Evolutionary conservation across 441 rosid species (phyloP).

Genomic region (Macaranga tanarius): DNA sequence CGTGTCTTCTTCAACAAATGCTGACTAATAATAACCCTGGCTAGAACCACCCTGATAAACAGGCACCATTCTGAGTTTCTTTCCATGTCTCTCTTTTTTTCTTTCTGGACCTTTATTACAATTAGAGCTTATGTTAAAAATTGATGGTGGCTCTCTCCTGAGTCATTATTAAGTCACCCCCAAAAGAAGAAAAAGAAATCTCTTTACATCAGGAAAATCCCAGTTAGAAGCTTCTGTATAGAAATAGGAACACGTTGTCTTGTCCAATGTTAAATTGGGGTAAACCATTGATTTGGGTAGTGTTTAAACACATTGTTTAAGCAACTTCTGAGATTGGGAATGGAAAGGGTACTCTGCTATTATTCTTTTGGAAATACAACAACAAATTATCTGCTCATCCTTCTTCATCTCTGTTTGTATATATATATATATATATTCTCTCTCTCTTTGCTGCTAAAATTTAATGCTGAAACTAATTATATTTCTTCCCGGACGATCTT

Average conservation of each 20-base stretch:
- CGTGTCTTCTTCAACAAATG: conserved; percentile 28
- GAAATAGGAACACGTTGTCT: conserved; percentile 24
- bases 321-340: conserved; percentile 14
- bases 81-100: not conserved
- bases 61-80: not conserved
- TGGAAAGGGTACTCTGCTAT: not conserved
- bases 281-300: conserved; percentile 27
- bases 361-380: conserved; percentile 29
- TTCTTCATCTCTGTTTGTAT: not conserved
- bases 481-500: no score
- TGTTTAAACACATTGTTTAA: conserved; percentile 3
- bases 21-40: conserved; percentile 29
- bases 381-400: not conserved
- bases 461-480: no score
- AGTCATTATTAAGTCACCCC: not conserved
- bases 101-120: not conserved
- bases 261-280: conserved; percentile 16
- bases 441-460: no score
- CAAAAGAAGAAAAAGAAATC: not conserved
- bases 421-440: not conserved
- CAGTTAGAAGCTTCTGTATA: conserved; percentile 36
- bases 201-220: conserved; percentile 17
- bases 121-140: conserved; percentile 22
- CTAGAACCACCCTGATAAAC: conserved; percentile 7
- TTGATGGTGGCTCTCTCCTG: not conserved